Evolutionary conservation across 441 rosid genomes (phyloP).

Genomic region (Gossypium davidsonii): DNA sequence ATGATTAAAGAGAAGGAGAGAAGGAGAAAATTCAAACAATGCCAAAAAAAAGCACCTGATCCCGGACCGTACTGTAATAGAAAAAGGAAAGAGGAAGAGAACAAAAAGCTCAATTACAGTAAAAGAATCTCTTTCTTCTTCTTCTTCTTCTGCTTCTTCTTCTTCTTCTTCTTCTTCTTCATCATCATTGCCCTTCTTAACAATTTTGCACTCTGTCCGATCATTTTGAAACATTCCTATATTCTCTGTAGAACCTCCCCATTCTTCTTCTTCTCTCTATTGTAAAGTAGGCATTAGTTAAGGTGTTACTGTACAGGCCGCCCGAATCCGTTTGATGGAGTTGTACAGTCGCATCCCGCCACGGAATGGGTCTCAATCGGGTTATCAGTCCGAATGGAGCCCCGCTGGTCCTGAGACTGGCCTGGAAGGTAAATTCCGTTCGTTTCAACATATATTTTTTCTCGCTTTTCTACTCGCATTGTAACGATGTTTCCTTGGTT

Average conservation of each 20-base stretch:
- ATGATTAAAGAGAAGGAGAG: neutral
- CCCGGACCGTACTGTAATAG: constrained; percentile 35
- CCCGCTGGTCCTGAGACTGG: constrained; percentile 43
- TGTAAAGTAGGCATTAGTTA: constrained; percentile 15
- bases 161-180: neutral
- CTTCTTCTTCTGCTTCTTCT: constrained; percentile 5
- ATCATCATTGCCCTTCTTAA: constrained; percentile 10
- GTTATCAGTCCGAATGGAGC: constrained; percentile 45
- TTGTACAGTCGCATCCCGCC: constrained; percentile 56
- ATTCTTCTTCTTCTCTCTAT: neutral
- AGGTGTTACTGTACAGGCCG: constrained; percentile 36
- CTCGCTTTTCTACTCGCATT: constrained; percentile 7
- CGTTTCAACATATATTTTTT: constrained; percentile 9
- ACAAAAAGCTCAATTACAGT: constrained; percentile 20
- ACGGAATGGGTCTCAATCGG: constrained; percentile 52
- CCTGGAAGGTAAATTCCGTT: constrained; percentile 46
- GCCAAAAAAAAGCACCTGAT: constrained; percentile 13
- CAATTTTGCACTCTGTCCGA: constrained; percentile 17
- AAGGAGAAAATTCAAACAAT: neutral
- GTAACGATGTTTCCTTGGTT: neutral
- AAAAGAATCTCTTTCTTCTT: constrained; percentile 15
- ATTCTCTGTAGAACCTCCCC: neutral
- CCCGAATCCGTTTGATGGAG: constrained; percentile 38
- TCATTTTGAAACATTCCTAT: constrained; percentile 20
- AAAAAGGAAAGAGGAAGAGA: constrained; percentile 24